These are phyloP conservation scores for apple (Malus domestica) DNA, from an alignment of 306 rosid genomes.

Conservation along the genomic window DNA sequence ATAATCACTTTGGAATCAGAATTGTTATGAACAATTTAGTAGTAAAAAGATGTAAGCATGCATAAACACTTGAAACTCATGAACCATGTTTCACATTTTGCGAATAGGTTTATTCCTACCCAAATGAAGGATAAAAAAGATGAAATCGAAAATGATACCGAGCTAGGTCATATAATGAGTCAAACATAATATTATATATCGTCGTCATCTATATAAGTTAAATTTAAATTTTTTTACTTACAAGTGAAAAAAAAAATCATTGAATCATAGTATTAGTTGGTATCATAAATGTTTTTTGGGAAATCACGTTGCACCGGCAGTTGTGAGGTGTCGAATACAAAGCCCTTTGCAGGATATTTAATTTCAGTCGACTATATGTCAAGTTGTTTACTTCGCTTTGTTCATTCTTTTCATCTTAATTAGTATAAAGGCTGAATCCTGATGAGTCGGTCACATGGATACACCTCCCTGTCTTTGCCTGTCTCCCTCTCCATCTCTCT, in stretches of 20 bases:
- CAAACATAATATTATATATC: too few relatives aligned
- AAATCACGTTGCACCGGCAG: not conserved
- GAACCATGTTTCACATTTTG: not conserved
- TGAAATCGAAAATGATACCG: not conserved
- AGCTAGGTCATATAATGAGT: not conserved
- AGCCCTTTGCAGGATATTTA: not conserved
- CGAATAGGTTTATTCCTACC: too few relatives aligned
- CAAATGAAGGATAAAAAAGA: not conserved
- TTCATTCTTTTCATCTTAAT: not conserved
- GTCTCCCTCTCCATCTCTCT: not conserved
- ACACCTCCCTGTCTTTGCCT: not conserved
- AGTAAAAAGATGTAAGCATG: too few relatives aligned
- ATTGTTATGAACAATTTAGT: too few relatives aligned
- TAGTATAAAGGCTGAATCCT: not conserved
- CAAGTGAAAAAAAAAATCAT: fast-evolving
- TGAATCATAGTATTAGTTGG: fast-evolving
- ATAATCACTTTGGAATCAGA: too few relatives aligned
- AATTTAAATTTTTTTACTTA: too few relatives aligned
- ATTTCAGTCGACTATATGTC: not conserved
- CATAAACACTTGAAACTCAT: not conserved
- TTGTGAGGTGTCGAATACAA: not conserved
- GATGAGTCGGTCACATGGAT: not conserved
- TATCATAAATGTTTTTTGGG: too few relatives aligned
- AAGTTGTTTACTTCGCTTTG: not conserved
- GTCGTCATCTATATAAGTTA: fast-evolving